Evolutionary conservation across 2,329 filamentous ascomycete species (phyloP), one percentile per base, ranked within the genome.

Genomic region (Nemania sp.): DNA sequence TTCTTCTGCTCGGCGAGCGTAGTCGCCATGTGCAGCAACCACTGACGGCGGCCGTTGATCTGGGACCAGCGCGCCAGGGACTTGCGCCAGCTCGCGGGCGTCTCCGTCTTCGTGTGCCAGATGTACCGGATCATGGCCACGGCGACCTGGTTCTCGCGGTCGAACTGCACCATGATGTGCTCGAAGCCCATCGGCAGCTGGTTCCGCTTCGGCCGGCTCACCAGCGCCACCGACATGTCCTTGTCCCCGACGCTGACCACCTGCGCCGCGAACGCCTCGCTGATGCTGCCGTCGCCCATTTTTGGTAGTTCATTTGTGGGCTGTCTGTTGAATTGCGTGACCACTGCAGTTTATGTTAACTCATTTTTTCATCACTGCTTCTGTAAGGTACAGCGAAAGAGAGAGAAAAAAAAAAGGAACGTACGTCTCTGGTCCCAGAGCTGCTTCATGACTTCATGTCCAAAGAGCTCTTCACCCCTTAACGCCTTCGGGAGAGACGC

Each of bases 351-450:
- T 39, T 3, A 11, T 14, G 31, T 59, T 50, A 56, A 49, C 31
- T 22, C 3, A 43, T 34, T 3, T 1, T n/a, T n/a, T n/a, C n/a
- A n/a, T n/a, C n/a, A n/a, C n/a, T n/a, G n/a, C n/a, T n/a, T n/a
- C n/a, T n/a, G n/a, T n/a, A n/a, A n/a, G n/a, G n/a, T n/a, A n/a
- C n/a, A n/a, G n/a, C n/a, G n/a, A n/a, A n/a, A n/a, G n/a, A n/a
- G n/a, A n/a, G n/a, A n/a, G n/a, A n/a, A n/a, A n/a, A n/a, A n/a
- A n/a, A 19, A 17, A 6, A 44, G 28, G 15, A n/a, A 22, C 59
- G 3, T 54, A 60, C 57, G 40, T 54, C 59, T 57, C 49, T 59
- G 45, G 26, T 61, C 57, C 60, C 59, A 62, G 33, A 62, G 45
- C 33, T 52, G 52, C 37, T 36, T 59, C 45, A 62, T 55, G n/a